phyloP scores from a whole-genome alignment of 1,284 basidiomycete genomes.

The Chondrostereum purpureum region DNA sequence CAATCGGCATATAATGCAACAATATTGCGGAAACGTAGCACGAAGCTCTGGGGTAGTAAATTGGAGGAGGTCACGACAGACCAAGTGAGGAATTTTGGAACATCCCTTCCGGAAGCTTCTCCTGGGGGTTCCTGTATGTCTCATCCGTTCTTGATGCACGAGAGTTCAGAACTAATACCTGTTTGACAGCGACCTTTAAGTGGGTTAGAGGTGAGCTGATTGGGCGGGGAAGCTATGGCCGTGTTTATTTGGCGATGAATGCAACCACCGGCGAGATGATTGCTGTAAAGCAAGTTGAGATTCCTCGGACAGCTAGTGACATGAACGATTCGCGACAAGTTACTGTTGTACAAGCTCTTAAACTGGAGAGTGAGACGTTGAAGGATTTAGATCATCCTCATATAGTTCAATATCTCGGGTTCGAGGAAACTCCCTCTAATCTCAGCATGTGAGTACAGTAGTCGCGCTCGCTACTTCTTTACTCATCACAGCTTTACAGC shows the following conservation, averaged over 20 bases:
- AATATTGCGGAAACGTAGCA: slow-evolving; percentile 75
- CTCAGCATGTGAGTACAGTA: slow-evolving; percentile 90
- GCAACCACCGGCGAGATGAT: slow-evolving; percentile 99
- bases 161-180: too few species aligned
- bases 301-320: slow-evolving; percentile 86
- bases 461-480: slow-evolving; percentile 6
- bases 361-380: slow-evolving; percentile 90
- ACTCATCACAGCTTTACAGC: slow-evolving; percentile 31
- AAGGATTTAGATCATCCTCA: slow-evolving; percentile 97
- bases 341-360: slow-evolving; percentile 85
- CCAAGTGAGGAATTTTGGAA: slow-evolving; percentile 43
- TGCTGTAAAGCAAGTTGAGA: slow-evolving; percentile 98
- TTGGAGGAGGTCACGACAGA: slow-evolving; percentile 89
- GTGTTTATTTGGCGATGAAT: slow-evolving; percentile 94
- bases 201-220: slow-evolving; percentile 99
- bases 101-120: slow-evolving; percentile 46
- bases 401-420: slow-evolving; percentile 97
- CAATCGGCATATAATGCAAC: slow-evolving; percentile 21
- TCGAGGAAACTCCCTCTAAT: slow-evolving; percentile 86
- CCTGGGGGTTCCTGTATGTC: slow-evolving; percentile 60
- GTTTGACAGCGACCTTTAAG: slow-evolving; percentile 79
- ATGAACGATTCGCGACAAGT: slow-evolving; percentile 83
- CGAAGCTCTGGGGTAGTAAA: slow-evolving; percentile 93
- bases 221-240: slow-evolving; percentile 94
- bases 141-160: slow-evolving; percentile 9